Conservation (phyloP, 1,284 basidiomycete genomes). For the Ceratobasidium sp. region DNA sequence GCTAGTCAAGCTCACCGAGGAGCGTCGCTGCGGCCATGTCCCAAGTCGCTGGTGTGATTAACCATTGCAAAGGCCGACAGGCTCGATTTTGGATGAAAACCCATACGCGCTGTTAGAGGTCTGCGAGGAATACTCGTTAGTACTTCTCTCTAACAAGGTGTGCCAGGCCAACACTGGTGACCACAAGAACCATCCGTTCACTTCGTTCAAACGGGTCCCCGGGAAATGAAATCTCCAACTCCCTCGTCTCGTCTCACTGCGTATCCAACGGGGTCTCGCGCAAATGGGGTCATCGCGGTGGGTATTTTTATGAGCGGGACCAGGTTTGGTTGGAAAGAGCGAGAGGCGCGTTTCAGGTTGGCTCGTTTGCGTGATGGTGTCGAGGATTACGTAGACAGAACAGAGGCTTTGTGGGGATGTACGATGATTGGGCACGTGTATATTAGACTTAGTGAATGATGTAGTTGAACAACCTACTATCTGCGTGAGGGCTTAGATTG, state of each 20-base stretch:
- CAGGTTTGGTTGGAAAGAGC: constrained; percentile 91
- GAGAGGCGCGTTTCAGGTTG: constrained; percentile 86
- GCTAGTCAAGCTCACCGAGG: constrained; percentile 85
- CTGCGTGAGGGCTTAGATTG: no score
- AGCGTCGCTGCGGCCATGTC: constrained; percentile 76
- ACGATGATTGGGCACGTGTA: constrained; percentile 51
- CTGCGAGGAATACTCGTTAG: constrained; percentile 87
- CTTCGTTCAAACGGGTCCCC: constrained; percentile 91
- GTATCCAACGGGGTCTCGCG: constrained; percentile 95
- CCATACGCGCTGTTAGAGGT: constrained; percentile 79
- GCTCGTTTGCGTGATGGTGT: constrained; percentile 90
- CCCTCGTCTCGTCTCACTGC: constrained; percentile 93
- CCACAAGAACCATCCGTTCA: constrained; percentile 74
- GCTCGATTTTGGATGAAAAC: constrained; percentile 75
- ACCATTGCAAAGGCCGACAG: constrained; percentile 97
- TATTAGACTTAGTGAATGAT: neutral
- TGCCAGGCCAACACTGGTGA: constrained; percentile 93
- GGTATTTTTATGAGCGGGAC: constrained; percentile 92
- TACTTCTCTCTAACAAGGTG: constrained; percentile 94
- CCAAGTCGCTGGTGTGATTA: constrained; percentile 94
- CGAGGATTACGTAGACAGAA: constrained; percentile 88
- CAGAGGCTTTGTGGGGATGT: constrained; percentile 76
- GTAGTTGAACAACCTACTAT: no score
- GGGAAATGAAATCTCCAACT: constrained; percentile 68
- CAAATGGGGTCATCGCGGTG: constrained; percentile 93